Base-by-base conservation (phyloP, 805 yeast genomes). In the Candida krabiensis region DNA sequence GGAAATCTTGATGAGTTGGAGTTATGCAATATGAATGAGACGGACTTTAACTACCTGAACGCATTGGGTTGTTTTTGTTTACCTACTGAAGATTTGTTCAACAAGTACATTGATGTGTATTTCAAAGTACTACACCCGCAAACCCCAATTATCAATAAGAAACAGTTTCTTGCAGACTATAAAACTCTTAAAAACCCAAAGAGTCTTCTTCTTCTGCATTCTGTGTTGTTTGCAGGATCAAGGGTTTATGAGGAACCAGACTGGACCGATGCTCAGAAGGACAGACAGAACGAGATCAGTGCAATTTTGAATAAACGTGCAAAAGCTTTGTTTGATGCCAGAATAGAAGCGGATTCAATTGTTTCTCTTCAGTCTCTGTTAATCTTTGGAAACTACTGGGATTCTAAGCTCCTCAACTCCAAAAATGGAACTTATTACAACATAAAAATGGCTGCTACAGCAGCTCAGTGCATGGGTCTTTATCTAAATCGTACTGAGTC, bases 401-500 rank as follows among this genome's bases (percentile, higher is more conserved):
- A 81, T 46, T 81, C 86, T 2, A 84, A 85, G 8, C 83, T 83
- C 47, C 80, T 77, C 48, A 80, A 79, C 25, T 71, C 84, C 19
- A 75, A 80, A 37, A 82, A 80, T 55, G 75, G 80, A 2, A 78
- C 74, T 52, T 80, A 80, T 58, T 80, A 88, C 87, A 73, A 44
- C 29, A 40, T 82, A 9, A 70, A 86, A 34, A 73, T 79, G 9
- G 90, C 88, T 1, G 67, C 83, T 23, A 73, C 80, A 9, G 66
- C 80, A 34, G 90, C 90, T 2, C 89, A 83, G 55, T 84, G 86
- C 9, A 73, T 79, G 52, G 95, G 95, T 1, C 66, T 86, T 48
- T 93, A 86, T 57, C 69, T 86, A 46, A 76, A 52, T 32, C 49
- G 43, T 13, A 46, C 41, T 24, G 19, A 32, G 3, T 28, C 38